Conservation (phyloP, 495 filamentous ascomycete genomes). For the Durotheca rogersii region DNA sequence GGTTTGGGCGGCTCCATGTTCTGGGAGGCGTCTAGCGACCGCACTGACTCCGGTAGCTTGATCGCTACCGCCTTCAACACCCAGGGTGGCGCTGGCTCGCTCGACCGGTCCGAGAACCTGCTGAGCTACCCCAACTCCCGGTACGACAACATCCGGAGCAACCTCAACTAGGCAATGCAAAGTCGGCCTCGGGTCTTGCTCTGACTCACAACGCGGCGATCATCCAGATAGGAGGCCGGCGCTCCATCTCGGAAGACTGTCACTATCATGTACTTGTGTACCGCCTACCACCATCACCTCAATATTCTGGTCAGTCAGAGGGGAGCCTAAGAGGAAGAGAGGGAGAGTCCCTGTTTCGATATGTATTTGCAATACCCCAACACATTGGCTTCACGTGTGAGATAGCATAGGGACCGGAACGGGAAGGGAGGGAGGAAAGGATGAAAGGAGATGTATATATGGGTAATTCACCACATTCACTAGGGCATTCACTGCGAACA, state of each 20-base stretch:
- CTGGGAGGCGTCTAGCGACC: slow-evolving; percentile 85
- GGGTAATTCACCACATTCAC: neutral
- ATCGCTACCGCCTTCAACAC: slow-evolving; percentile 53
- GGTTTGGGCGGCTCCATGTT: slow-evolving; percentile 83
- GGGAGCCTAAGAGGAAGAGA: neutral
- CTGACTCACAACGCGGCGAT: slow-evolving; percentile 3
- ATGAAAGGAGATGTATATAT: slow-evolving; percentile 17
- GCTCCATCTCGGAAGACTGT: slow-evolving; percentile 20
- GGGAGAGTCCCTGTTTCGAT: no score
- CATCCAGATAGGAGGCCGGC: slow-evolving; percentile 25
- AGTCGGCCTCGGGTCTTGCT: neutral
- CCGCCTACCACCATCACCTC: no score
- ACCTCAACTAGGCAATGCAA: slow-evolving; percentile 33
- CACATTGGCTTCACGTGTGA: slow-evolving; percentile 13
- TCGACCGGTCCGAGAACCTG: slow-evolving; percentile 40
- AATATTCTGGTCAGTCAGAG: neutral
- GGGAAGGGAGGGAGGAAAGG: no score
- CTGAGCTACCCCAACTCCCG: slow-evolving; percentile 44
- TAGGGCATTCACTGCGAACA: neutral
- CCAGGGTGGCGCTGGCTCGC: slow-evolving; percentile 34
- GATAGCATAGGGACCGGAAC: slow-evolving; percentile 1
- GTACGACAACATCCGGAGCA: slow-evolving; percentile 46
- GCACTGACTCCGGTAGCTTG: slow-evolving; percentile 58
- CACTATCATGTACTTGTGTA: no score
- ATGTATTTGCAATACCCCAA: no score